Evolutionary conservation across 768 basidiomycete species (phyloP), one percentile per base, ranked within the genome.

Genomic region (Psilocybe subaeruginosa): DNA sequence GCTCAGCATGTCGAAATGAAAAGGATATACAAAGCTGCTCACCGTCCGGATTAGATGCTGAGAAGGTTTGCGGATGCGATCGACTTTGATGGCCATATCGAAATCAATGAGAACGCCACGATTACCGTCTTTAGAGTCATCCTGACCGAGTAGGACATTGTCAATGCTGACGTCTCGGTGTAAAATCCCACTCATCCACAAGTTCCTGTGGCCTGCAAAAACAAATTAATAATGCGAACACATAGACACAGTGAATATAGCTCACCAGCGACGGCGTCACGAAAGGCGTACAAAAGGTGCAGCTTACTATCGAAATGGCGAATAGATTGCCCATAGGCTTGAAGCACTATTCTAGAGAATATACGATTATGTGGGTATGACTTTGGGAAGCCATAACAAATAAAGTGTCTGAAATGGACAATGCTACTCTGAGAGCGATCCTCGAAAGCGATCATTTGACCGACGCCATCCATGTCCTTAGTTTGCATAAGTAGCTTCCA

Each of bases 51-150:
- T 35, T 35, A 6, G 7, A 6, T 35, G 6, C 11, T 35, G 33
- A 35, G 7, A 6, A 35, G 6, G 33, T 35, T 35, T 35, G 11
- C 33, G 33, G 7, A 7, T 35, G 33, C 33, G 33, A 9, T 19
- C 14, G 35, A 54, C 31, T 9, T 59, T 35, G 23, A 45, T 54
- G 0, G 47, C 62, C 62, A 66, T 55, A 29, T 66, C 65, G 16
- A 66, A 37, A 41, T 66, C 65, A 27, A 66, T 66, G 12, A 66
- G 30, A 31, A 63, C 46, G 1, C 65, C 65, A 7, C 51, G 52
- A 11, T 35, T 27, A 8, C 62, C 62, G 12, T 47, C 45, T 12
- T 19, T 19, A 1, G 55, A 54, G 23, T 30, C 48, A 1, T 49
- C 29, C 8, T 19, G 39, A 3, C 65, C 65, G 19, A 58, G 43